Evolutionary conservation across 495 filamentous ascomycete genomes (phyloP), one percentile per base, ranked within the genome.

Genomic region (Arthonia radiata): DNA sequence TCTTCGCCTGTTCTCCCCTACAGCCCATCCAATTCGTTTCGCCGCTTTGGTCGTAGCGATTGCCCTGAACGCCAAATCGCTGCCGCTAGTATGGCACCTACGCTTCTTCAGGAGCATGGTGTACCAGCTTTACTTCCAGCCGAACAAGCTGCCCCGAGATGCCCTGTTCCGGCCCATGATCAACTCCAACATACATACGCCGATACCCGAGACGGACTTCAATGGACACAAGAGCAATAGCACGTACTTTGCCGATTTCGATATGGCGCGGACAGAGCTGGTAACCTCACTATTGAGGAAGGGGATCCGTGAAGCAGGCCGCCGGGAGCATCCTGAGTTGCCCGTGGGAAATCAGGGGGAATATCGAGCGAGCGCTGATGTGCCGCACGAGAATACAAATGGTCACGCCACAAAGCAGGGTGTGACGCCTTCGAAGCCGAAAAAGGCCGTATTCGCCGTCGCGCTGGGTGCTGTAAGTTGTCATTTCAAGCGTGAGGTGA

Each of bases 141-240:
- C 54, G 17, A 36, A 47, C 36, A 5, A 41, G 40, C 27, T 41
- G 44, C 14, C 49, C 50, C 8, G 49, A 42, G n/a, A 50, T 49
- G 57, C 38, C 47, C 49, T 79, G 24, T 79, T 79, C 52, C 56
- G 63, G 18, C 70, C 69, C 16, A 44, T 65, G 31, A 59, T 76
- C 31, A 65, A 64, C 10, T 44, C 52, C 10, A 57, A 59, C 11
- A n/a, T n/a, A n/a, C 58, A 60, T 38, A 59, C 64, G 21, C 52
- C 62, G 0, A 44, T 74, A 8, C 54, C 62, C 37, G 77, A 86
- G 43, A 66, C 59, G 39, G 77, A 86, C 48, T 73, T 78, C 50
- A 83, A 86, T 53, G 32, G 76, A 19, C 77, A 86, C 59, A 86
- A 80, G 37, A 66, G 60, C 18, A 80, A 80, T 41, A 65, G 59